phyloP scores from a whole-genome alignment of 768 basidiomycete genomes.

The Suillus subalutaceus region DNA sequence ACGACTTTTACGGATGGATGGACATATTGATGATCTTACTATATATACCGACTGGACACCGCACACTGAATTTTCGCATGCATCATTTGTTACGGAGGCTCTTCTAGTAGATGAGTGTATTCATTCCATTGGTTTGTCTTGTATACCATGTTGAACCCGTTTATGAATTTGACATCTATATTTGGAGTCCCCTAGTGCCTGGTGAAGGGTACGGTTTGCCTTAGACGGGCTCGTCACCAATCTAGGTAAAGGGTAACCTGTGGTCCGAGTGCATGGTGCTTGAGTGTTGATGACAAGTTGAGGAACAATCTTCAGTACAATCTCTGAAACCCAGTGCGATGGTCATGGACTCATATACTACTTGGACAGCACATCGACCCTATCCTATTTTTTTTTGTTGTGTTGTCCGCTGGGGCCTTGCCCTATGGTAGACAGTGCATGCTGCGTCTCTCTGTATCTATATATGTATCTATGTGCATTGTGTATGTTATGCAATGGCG shows the following conservation, averaged over 20 bases:
- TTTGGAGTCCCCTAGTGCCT: background rate
- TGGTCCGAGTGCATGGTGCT: background rate
- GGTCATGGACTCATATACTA: background rate
- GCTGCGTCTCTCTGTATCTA: too few species aligned
- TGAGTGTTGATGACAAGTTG: background rate
- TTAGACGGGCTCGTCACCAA: too few species aligned
- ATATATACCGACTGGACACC: background rate
- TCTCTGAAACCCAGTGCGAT: background rate
- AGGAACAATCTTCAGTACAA: background rate
- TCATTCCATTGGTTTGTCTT: background rate
- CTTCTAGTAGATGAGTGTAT: background rate
- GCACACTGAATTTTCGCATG: background rate
- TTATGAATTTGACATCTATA: background rate
- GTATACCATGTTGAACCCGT: background rate
- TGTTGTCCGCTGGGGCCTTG: too few species aligned
- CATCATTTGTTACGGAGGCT: background rate
- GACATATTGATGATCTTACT: background rate
- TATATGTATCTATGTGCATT: too few species aligned
- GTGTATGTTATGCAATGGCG: too few species aligned
- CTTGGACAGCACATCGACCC: too few species aligned
- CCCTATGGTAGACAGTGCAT: too few species aligned
- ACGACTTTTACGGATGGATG: background rate
- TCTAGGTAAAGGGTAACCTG: too few species aligned
- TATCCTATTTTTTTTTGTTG: too few species aligned
- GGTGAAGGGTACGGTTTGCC: background rate